Evolutionary conservation across 2,329 filamentous ascomycete genomes (phyloP).

Genomic region (Leptographium lundbergii): DNA sequence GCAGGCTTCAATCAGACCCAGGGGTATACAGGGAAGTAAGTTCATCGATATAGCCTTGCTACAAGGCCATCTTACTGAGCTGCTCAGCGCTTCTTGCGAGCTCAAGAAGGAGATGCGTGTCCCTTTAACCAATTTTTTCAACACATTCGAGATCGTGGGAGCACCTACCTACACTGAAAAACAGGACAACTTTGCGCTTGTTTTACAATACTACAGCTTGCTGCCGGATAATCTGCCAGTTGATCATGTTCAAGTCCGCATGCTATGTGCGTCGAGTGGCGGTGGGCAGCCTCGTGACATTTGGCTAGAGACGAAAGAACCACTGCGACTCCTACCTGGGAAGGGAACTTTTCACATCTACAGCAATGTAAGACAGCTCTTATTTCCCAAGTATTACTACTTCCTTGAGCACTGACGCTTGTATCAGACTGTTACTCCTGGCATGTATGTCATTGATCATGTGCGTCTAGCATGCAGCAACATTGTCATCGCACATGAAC

Average conservation of each 20-base stretch:
- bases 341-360: constrained; percentile 31
- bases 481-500: constrained; percentile 52
- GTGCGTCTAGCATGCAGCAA: constrained; percentile 53
- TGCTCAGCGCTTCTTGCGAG: constrained; percentile 31
- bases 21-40: background rate
- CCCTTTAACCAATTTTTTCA: constrained; percentile 63
- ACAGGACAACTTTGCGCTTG: constrained; percentile 63
- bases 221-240: constrained; percentile 58
- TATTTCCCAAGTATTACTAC: constrained; percentile 11
- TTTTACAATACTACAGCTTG: constrained; percentile 56
- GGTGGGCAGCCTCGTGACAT: constrained; percentile 42
- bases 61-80: constrained; percentile 32
- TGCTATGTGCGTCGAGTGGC: constrained; percentile 42
- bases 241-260: constrained; percentile 49
- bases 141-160: constrained; percentile 52
- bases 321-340: constrained; percentile 40
- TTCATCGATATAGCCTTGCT: constrained; percentile 25
- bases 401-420: background rate
- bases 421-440: constrained; percentile 49
- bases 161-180: constrained; percentile 56
- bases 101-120: constrained; percentile 49
- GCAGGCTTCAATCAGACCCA: constrained; percentile 23
- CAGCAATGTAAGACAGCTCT: constrained; percentile 27
- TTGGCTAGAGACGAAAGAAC: constrained; percentile 19
- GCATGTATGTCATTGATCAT: constrained; percentile 63